Base-by-base conservation (phyloP, 768 basidiomycete species). In the Lyophyllum decastes region DNA sequence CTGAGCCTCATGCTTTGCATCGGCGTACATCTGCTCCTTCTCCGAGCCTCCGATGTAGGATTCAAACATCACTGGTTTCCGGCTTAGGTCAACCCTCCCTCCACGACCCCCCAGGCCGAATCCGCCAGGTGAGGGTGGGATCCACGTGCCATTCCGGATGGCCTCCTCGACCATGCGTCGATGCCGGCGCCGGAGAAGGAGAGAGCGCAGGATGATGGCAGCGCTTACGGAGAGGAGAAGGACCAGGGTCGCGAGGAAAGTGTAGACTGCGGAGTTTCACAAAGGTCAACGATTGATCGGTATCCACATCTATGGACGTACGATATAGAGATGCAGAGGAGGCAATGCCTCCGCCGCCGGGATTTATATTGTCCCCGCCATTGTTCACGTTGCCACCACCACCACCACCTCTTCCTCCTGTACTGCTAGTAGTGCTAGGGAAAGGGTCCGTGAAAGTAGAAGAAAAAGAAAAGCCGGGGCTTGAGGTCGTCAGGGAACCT, bases 181-280 rank as follows among this genome's bases (percentile, higher is more conserved):
- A 55, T 86, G 84, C 3, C 88, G 80, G 14, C 86, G 72, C 2
- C 88, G 79, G n/a, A 89, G 76, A 40, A 88, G 59, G 57, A 88
- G 78, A 21, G 86, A 88, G 34, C 88, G 85, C 46, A 82, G 61
- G 58, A 89, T 81, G 66, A 89, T 87, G 12, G 85, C 85, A 2
- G 81, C 81, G 9, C 86, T 87, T n/a, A 90, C 82, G 40, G 78
- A 76, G 22, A 89, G 79, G 19, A 90, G 81, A 21, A 89, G 81
- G 58, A 89, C 79, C 50, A 89, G 81, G 2, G 88, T 89, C 2
- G 88, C 87, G 49, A 83, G 76, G 59, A 82, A 81, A 4, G 80
- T 80, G 63, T 79, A 79, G 22, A 79, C 78, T 79, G 64, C 40
- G 49, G 43, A 35, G 25, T 34, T 41, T 49, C 27, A 27, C 27